These are phyloP conservation scores for Nothophaeocryptopus gaeumannii DNA, from an alignment of 2,329 filamentous ascomycete genomes.

Conservation along the genomic window DNA sequence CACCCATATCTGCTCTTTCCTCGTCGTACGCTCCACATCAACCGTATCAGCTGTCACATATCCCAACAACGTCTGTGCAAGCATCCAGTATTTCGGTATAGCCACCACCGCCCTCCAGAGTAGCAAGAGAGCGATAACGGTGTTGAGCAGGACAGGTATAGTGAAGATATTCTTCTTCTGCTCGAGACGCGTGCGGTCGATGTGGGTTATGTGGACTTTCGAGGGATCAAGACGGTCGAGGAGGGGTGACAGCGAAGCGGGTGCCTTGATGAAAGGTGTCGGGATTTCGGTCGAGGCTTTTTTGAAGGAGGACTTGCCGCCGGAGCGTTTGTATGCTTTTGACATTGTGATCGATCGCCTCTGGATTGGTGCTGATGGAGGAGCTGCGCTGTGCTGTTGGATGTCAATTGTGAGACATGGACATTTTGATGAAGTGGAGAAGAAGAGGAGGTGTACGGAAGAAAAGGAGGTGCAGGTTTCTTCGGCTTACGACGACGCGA, in stretches of 20 bases:
- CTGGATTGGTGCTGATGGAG: not conserved
- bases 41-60: constrained; percentile 66
- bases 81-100: constrained; percentile 67
- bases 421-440: too few species aligned
- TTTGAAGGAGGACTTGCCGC: constrained; percentile 9
- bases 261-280: constrained; percentile 65
- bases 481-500: too few species aligned
- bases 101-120: constrained; percentile 66
- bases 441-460: too few species aligned
- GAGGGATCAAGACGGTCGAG: constrained; percentile 62
- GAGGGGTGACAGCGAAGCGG: constrained; percentile 63
- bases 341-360: constrained; percentile 11
- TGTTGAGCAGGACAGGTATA: constrained; percentile 75
- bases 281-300: constrained; percentile 18
- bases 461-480: too few species aligned
- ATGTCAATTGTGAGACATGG: too few species aligned
- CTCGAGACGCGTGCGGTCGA: constrained; percentile 66
- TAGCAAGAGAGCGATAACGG: constrained; percentile 63
- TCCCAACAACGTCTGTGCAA: constrained; percentile 64
- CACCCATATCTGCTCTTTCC: constrained; percentile 56
- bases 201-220: constrained; percentile 79
- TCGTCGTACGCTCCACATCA: constrained; percentile 56
- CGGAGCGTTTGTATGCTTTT: constrained; percentile 11
- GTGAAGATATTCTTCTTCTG: constrained; percentile 82
- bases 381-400: not conserved